phyloP scores from a whole-genome alignment of 768 basidiomycete species.

The Peribolospora baueri region DNA sequence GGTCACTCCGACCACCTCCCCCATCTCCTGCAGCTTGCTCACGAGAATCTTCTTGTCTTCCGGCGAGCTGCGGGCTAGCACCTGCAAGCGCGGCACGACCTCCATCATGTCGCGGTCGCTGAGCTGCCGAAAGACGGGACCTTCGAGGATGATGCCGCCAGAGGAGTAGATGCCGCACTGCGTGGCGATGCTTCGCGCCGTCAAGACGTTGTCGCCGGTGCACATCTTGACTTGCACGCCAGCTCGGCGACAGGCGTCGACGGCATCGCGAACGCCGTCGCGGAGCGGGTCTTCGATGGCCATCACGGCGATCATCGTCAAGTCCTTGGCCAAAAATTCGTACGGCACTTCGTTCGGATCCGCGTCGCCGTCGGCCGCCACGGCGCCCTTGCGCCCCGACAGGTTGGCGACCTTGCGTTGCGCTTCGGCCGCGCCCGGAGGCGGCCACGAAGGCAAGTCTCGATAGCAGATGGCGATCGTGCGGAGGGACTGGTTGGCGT shows the following conservation, averaged over 20 bases:
- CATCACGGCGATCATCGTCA: conserved; percentile 68
- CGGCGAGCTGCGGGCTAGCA: conserved; percentile 88
- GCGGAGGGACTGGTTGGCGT: conserved; percentile 82
- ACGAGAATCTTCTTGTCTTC: conserved; percentile 91
- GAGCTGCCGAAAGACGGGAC: conserved; percentile 70
- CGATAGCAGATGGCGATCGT: conserved; percentile 86
- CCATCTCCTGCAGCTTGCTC: conserved; percentile 56
- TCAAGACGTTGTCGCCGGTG: conserved; percentile 64
- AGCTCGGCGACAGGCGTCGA: conserved; percentile 60
- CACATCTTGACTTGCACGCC: conserved; percentile 95
- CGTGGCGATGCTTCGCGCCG: conserved; percentile 79
- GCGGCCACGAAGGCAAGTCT: conserved; percentile 72
- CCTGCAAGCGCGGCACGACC: conserved; percentile 75
- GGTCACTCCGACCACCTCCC: conserved; percentile 68
- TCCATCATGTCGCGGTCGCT: conserved; percentile 43
- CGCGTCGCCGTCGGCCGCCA: conserved; percentile 10
- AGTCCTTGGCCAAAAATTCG: conserved; percentile 38
- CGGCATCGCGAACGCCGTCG: conserved; percentile 66
- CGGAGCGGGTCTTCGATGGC: conserved; percentile 95
- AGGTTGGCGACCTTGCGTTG: neutral
- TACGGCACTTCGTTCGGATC: conserved; percentile 39
- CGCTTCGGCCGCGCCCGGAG: conserved; percentile 25
- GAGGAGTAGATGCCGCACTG: conserved; percentile 88
- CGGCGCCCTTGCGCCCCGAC: conserved; percentile 3
- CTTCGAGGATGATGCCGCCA: conserved; percentile 95